Conservation (phyloP, 495 filamentous ascomycete genomes). For the Podospora sp. region DNA sequence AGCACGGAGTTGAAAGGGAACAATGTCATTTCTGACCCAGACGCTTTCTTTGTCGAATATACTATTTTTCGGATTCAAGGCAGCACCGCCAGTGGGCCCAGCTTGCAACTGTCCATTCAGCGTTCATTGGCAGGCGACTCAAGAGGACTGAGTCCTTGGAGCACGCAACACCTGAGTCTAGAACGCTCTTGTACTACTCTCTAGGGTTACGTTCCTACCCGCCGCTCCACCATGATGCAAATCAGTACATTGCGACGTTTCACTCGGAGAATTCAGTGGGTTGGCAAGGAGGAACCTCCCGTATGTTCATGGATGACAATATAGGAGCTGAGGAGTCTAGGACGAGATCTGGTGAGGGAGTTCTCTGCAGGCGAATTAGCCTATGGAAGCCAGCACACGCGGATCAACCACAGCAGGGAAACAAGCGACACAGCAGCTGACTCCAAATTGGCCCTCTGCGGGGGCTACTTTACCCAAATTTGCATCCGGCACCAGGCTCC, state of each 20-base stretch:
- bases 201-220: background rate
- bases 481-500: slow-evolving; percentile 9
- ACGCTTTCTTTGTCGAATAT: background rate
- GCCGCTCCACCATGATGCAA: too few relatives aligned
- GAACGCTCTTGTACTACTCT: background rate
- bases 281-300: background rate
- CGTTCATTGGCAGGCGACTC: background rate
- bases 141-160: background rate
- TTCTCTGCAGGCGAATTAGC: background rate
- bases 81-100: background rate
- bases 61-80: background rate
- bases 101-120: background rate
- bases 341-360: background rate
- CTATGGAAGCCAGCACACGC: slow-evolving; percentile 2
- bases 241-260: slow-evolving; percentile 3
- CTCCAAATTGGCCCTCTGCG: slow-evolving; percentile 12
- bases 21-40: background rate
- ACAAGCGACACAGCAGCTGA: background rate
- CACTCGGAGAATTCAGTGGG: background rate
- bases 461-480: slow-evolving; percentile 24
- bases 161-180: background rate
- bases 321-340: background rate
- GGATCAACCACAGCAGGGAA: background rate
- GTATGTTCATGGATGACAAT: background rate
- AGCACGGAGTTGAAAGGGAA: background rate